These are phyloP conservation scores for Geranomyces michiganensis DNA, from an alignment of 192 early-diverging fungal genomes.

Conservation along the genomic window DNA sequence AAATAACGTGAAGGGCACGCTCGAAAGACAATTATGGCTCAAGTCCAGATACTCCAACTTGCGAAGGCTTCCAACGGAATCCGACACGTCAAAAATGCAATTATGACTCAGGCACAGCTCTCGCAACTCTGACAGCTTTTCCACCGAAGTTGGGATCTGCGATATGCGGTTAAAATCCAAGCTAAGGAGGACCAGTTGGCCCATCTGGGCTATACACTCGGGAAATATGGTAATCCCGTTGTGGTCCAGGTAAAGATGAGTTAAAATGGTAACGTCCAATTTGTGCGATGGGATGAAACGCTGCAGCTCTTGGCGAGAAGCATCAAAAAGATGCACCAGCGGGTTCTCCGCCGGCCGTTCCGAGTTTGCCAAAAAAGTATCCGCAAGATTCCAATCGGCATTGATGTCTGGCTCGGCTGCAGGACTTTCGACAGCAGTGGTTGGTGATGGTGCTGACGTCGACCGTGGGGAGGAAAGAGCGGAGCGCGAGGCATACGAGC, in stretches of 20 bases:
- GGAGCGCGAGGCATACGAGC: background rate
- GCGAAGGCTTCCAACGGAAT: slow-evolving; percentile 30
- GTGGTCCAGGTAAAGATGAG: slow-evolving; percentile 42
- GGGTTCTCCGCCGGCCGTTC: background rate
- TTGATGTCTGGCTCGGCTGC: background rate
- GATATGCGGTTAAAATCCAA: slow-evolving; percentile 42
- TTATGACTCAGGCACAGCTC: slow-evolving; percentile 43
- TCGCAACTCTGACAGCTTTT: slow-evolving; percentile 28
- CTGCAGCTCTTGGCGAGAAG: background rate
- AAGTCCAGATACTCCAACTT: slow-evolving; percentile 49
- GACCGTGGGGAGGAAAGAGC: slow-evolving; percentile 13
- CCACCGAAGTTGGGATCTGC: slow-evolving; percentile 31
- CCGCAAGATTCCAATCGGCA: background rate
- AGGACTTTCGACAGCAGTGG: background rate
- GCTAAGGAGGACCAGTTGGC: slow-evolving; percentile 40
- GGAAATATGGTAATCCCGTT: slow-evolving; percentile 35
- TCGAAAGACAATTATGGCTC: slow-evolving; percentile 30
- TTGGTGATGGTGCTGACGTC: slow-evolving; percentile 21
- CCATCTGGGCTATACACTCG: slow-evolving; percentile 14
- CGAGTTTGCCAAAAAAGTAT: background rate
- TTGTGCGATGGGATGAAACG: background rate
- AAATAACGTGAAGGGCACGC: slow-evolving; percentile 27
- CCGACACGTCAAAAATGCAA: slow-evolving; percentile 31
- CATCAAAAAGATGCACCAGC: background rate
- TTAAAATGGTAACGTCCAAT: slow-evolving; percentile 13